These are phyloP conservation scores for Pseudovirgaria hyperparasitica DNA, from an alignment of 2,329 filamentous ascomycete species.

Conservation along the genomic window DNA sequence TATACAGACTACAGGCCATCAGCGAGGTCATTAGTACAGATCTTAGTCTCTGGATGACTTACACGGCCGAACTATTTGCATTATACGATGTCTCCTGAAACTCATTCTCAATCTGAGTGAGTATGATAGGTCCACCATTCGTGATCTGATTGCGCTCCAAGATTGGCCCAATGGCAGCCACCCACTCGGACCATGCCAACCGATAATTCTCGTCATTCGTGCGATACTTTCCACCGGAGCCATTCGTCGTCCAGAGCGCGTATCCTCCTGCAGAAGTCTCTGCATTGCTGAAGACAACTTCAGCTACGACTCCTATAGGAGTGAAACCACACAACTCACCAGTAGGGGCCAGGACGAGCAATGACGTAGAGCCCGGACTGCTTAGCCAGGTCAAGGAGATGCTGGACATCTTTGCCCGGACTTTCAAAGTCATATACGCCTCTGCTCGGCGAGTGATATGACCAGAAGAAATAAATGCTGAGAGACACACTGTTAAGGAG, in stretches of 20 bases:
- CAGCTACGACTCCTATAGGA: no score
- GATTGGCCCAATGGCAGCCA: slow-evolving; percentile 32
- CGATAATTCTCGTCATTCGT: slow-evolving; percentile 33
- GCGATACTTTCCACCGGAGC: slow-evolving; percentile 30
- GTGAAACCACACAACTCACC: no score
- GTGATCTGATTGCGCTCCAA: slow-evolving; percentile 39
- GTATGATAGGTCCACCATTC: slow-evolving; percentile 37
- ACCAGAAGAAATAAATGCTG: slow-evolving; percentile 39
- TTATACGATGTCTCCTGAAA: slow-evolving; percentile 32
- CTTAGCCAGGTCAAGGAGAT: slow-evolving; percentile 38
- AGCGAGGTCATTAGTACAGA: no score
- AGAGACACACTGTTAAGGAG: not conserved
- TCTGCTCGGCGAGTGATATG: slow-evolving; percentile 33
- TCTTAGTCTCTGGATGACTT: no score
- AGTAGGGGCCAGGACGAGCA: slow-evolving; percentile 38
- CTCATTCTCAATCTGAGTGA: slow-evolving; percentile 43
- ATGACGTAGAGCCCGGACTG: slow-evolving; percentile 40
- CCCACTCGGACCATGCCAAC: slow-evolving; percentile 35
- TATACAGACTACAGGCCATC: no score
- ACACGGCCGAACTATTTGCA: slow-evolving; percentile 33
- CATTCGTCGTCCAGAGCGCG: slow-evolving; percentile 34
- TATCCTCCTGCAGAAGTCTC: slow-evolving; percentile 38
- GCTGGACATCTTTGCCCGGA: slow-evolving; percentile 37
- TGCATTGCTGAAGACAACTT: no score
- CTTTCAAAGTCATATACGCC: slow-evolving; percentile 38